Evolutionary conservation across 2,329 filamentous ascomycete species (phyloP).

Genomic region (Dactylella cylindrospora): DNA sequence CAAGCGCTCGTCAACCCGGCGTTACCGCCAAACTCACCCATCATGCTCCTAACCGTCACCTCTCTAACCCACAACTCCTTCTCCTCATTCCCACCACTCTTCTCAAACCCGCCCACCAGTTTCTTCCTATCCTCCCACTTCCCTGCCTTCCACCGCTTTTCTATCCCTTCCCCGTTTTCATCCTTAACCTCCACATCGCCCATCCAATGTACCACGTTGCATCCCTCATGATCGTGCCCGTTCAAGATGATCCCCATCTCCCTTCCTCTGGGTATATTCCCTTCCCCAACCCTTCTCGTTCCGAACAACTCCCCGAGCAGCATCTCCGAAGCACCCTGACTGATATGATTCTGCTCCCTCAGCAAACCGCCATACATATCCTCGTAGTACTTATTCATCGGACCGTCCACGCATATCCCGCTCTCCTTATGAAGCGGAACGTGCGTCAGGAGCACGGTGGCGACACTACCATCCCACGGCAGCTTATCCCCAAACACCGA

Average conservation of each 20-base stretch:
- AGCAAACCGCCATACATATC: conserved; percentile 69
- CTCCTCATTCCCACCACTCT: conserved; percentile 53
- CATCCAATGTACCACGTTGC: conserved; percentile 77
- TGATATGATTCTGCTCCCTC: conserved; percentile 89
- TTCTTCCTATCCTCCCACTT: conserved; percentile 48
- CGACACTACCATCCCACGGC: conserved; percentile 51
- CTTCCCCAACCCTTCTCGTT: conserved; percentile 60
- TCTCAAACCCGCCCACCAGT: conserved; percentile 55
- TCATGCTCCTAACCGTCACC: conserved; percentile 95
- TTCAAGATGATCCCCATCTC: conserved; percentile 81
- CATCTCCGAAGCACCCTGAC: conserved; percentile 67
- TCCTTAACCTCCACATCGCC: conserved; percentile 13
- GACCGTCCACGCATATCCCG: conserved; percentile 80
- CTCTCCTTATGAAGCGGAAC: conserved; percentile 82
- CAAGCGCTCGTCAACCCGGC: conserved; percentile 83
- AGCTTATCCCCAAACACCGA: conserved; percentile 47
- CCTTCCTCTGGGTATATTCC: conserved; percentile 55
- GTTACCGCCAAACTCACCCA: conserved; percentile 93
- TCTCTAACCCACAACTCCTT: conserved; percentile 65
- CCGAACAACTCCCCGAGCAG: conserved; percentile 85
- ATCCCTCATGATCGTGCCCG: conserved; percentile 93
- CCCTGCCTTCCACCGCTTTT: conserved; percentile 28
- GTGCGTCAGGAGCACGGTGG: conserved; percentile 86
- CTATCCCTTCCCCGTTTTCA: conserved; percentile 16
- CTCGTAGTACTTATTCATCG: conserved; percentile 77